phyloP scores from a whole-genome alignment of 768 basidiomycete species.

The Tricholoma flavovirens region DNA sequence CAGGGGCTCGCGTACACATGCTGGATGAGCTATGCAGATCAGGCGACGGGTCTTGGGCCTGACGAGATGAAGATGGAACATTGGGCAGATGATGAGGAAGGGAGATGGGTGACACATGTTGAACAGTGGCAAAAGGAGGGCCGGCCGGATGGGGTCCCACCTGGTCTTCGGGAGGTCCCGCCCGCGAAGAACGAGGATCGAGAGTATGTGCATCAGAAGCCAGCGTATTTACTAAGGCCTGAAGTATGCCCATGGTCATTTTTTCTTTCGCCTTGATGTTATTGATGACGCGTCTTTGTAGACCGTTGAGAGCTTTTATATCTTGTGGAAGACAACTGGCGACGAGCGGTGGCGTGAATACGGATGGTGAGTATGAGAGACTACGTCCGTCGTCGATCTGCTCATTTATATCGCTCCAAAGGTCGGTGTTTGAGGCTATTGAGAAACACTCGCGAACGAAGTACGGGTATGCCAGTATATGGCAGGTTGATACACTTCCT shows the following conservation, averaged over 20 bases:
- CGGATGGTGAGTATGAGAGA: conserved; percentile 32
- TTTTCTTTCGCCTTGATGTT: not conserved
- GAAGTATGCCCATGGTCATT: conserved; percentile 33
- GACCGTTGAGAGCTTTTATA: conserved; percentile 50
- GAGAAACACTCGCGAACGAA: conserved; percentile 39
- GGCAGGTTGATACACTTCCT: conserved; percentile 27
- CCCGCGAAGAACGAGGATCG: conserved; percentile 16
- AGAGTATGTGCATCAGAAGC: conserved; percentile 34
- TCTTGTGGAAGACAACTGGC: conserved; percentile 49
- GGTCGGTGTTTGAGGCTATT: conserved; percentile 42
- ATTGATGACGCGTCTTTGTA: conserved; percentile 14
- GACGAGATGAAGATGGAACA: conserved; percentile 41
- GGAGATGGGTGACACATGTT: conserved; percentile 36
- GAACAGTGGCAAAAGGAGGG: conserved; percentile 38
- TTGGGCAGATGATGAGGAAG: conserved; percentile 12
- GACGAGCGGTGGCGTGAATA: conserved; percentile 46
- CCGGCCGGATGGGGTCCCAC: conserved; percentile 26
- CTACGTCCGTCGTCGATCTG: not conserved
- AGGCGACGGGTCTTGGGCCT: conserved; percentile 54
- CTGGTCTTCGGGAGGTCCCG: conserved; percentile 25
- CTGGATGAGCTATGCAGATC: conserved; percentile 59
- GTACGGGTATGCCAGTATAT: conserved; percentile 42
- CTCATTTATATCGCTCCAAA: conserved; percentile 1
- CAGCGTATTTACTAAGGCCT: conserved; percentile 39
- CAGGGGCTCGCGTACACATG: conserved; percentile 58